These are phyloP conservation scores for Symbiodinium pilosum DNA, from an alignment of 73 alveolate genomes.

Conservation along the genomic window DNA sequence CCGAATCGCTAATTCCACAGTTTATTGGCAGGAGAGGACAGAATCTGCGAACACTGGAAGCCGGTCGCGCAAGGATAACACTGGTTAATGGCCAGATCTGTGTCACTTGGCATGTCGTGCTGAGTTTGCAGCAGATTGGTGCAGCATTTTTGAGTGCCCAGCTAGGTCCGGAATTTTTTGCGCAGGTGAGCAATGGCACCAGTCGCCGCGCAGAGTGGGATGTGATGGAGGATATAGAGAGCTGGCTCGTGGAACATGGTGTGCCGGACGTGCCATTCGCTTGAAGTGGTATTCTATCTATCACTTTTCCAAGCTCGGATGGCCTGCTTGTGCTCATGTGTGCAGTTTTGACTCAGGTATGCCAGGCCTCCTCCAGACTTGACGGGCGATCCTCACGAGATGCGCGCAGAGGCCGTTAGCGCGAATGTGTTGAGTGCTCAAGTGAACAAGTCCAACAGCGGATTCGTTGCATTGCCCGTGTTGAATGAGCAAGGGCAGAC, in stretches of 20 bases:
- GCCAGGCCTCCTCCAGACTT: background rate
- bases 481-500: too few species aligned
- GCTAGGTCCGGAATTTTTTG: too few species aligned
- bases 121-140: too few species aligned
- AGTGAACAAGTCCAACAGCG: too few species aligned
- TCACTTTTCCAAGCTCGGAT: too few species aligned
- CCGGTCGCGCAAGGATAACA: background rate
- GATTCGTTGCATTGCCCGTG: too few species aligned
- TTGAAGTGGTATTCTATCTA: too few species aligned
- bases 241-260: background rate
- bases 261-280: background rate
- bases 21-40: background rate
- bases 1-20: background rate
- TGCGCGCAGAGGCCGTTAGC: background rate
- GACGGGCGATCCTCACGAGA: background rate
- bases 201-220: background rate
- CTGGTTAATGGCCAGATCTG: background rate
- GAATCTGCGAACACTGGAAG: background rate
- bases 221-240: background rate
- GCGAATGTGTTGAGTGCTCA: background rate
- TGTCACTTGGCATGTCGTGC: background rate
- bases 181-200: background rate
- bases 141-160: too few species aligned
- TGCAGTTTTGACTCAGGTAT: background rate
- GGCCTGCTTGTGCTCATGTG: too few species aligned